These are phyloP conservation scores for Populus davidiana DNA, from an alignment of 345 rosid genomes.

Conservation along the genomic window DNA sequence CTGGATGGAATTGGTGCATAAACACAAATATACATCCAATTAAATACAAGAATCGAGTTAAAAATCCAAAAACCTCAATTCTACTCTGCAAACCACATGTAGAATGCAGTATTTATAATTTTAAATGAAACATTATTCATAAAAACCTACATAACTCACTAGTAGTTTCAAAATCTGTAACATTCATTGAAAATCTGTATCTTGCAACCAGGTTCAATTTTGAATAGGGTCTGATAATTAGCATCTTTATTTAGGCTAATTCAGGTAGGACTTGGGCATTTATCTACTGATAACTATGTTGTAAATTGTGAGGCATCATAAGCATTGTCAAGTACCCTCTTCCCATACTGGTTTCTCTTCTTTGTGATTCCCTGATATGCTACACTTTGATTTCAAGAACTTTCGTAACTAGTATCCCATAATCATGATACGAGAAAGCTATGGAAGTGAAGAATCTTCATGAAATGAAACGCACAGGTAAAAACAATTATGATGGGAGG, in stretches of 20 bases:
- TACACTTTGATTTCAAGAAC: neutral
- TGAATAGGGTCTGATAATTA: neutral
- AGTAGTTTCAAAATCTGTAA: neutral
- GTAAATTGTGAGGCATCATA: neutral
- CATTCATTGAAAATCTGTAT: neutral
- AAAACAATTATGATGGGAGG: neutral
- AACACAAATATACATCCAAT: neutral
- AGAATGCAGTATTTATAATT: neutral
- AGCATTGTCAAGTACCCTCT: neutral
- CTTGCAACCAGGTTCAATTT: neutral
- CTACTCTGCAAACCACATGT: neutral
- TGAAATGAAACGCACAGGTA: neutral
- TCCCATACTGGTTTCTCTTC: too few species aligned
- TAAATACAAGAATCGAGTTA: neutral
- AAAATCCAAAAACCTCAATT: neutral
- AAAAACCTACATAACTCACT: neutral
- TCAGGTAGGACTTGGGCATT: neutral
- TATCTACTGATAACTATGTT: neutral
- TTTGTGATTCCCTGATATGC: neutral
- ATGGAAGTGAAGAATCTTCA: slow-evolving; percentile 1
- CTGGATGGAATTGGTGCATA: neutral
- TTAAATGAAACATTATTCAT: neutral
- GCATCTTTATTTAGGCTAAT: neutral
- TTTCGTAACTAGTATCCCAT: neutral
- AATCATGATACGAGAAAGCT: neutral